A percentile compares a stretch with the other conserved stretches of the same genome.
These are phyloP conservation scores for Calonectria multiphialidica DNA, from an alignment of 2,329 filamentous ascomycete genomes.

Conservation along the genomic window DNA sequence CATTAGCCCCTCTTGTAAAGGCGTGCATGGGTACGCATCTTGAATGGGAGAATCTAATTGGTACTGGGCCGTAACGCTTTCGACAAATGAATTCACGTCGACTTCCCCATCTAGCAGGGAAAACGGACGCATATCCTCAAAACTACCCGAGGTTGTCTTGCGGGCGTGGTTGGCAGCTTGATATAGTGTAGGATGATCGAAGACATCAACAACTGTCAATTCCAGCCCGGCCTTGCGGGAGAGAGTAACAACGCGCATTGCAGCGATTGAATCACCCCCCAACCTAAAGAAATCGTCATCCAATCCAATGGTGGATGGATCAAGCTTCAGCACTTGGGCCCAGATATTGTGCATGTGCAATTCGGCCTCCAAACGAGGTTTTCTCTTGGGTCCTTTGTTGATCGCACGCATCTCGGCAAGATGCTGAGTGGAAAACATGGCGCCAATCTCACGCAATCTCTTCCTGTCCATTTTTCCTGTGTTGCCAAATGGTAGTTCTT, in stretches of 20 bases:
- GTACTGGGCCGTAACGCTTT: not conserved
- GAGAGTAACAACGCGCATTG: conserved; percentile 57
- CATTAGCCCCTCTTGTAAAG: too few species aligned
- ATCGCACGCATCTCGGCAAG: conserved; percentile 49
- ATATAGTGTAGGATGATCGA: conserved; percentile 3
- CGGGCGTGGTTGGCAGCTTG: not conserved
- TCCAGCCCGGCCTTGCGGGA: conserved; percentile 18
- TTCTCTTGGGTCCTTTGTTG: not conserved
- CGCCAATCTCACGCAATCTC: conserved; percentile 19
- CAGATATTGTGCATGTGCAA: conserved; percentile 50
- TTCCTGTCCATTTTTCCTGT: conserved; percentile 34
- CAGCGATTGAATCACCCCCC: conserved; percentile 63
- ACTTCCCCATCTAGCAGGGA: not conserved
- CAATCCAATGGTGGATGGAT: conserved; percentile 49
- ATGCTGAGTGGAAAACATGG: conserved; percentile 42
- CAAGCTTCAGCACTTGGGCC: conserved; percentile 50
- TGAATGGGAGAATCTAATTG: conserved; percentile 28
- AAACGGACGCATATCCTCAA: not conserved
- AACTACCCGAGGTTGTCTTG: too few species aligned
- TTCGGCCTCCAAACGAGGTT: conserved; percentile 22
- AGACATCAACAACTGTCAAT: conserved; percentile 27
- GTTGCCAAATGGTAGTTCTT: conserved; percentile 24
- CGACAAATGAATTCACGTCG: not conserved
- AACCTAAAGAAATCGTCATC: conserved; percentile 63
- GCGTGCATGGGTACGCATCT: conserved; percentile 34